Percentiles rank a stretch among this genome's conserved stretches.
These are phyloP conservation scores for Exserohilum turcica DNA, from an alignment of 2,329 filamentous ascomycete species.

Conservation along the genomic window DNA sequence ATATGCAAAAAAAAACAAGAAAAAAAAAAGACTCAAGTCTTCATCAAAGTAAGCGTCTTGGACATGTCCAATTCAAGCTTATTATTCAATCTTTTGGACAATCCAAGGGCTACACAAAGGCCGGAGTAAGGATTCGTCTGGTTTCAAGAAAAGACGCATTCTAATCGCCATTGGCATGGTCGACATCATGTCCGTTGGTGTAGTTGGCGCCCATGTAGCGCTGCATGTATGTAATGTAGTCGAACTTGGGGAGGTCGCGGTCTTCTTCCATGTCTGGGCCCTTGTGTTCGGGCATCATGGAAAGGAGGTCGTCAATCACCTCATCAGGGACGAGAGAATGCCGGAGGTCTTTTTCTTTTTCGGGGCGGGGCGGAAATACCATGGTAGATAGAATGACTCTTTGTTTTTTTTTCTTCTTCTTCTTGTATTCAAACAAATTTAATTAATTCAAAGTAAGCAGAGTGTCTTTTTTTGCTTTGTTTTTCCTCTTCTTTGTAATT, in stretches of 20 bases:
- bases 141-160: slow-evolving; percentile 13
- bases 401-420: too few relatives aligned
- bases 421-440: too few relatives aligned
- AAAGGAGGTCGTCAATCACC: slow-evolving; percentile 88
- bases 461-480: too few relatives aligned
- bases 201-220: slow-evolving; percentile 55
- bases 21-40: slow-evolving; percentile 1
- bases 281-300: slow-evolving; percentile 81
- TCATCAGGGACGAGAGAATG: slow-evolving; percentile 96
- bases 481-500: too few relatives aligned
- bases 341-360: slow-evolving; percentile 66
- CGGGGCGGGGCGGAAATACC: too few relatives aligned
- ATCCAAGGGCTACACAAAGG: slow-evolving; percentile 15
- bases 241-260: slow-evolving; percentile 82
- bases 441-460: too few relatives aligned
- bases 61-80: neutral
- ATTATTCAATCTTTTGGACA: slow-evolving; percentile 3
- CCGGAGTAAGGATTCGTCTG: slow-evolving; percentile 21
- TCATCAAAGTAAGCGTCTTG: too few relatives aligned
- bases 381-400: too few relatives aligned
- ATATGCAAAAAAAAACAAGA: slow-evolving; percentile 7
- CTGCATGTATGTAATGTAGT: slow-evolving; percentile 98
- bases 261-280: slow-evolving; percentile 88
- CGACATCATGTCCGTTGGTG: slow-evolving; percentile 30
- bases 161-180: slow-evolving; percentile 32